Base-by-base conservation (phyloP, 441 rosid genomes). In the Arabidopsis lyrata region DNA sequence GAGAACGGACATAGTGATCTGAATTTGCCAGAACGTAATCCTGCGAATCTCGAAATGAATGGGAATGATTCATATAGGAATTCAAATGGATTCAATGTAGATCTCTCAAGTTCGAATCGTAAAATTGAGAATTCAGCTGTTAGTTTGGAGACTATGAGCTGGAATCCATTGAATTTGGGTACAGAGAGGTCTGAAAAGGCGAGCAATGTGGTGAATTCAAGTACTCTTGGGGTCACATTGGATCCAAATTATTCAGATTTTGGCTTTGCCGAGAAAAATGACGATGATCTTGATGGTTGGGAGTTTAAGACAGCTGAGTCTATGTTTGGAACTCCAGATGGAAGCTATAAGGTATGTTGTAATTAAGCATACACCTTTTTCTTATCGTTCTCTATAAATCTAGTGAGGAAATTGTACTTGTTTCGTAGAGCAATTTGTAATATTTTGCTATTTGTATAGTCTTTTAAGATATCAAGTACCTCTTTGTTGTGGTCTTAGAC, bases 291-390 rank as follows among this genome's bases (percentile, higher is more conserved):
- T 59, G 48, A 24, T 22, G 66, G 80, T 32, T 88, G 90, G 91
- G 88, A 85, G 48, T 89, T 88, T 78, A 83, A 77, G 70, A 79
- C 74, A 8, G 86, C 88, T 7, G 87, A 77, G 68, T 57, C 82
- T 53, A 80, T 72, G 61, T 38, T 53, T 42, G 32, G 47, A 15
- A 22, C 45, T 13, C 68, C 59, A 67, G 68, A 74, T n/a, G 80
- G 36, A 71, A 60, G 36, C 10, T 34, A 57, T 63, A 72, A 84
- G 81, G 90, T 84, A 75, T 53, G 5, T 4, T 32, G 3, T 18
- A 49, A 1, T 6, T 15, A 8, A 35, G 15, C 41, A 16, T 49
- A 15, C 0, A 20, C 31, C 15, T 48, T 47, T 36, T 36, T 14
- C 34, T 59, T 45, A 44, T 58, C 0, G 2, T 34, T 18, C 10